Evolutionary conservation across 2,329 filamentous ascomycete species (phyloP).

Genomic region (Colletotrichum echinochloae): DNA sequence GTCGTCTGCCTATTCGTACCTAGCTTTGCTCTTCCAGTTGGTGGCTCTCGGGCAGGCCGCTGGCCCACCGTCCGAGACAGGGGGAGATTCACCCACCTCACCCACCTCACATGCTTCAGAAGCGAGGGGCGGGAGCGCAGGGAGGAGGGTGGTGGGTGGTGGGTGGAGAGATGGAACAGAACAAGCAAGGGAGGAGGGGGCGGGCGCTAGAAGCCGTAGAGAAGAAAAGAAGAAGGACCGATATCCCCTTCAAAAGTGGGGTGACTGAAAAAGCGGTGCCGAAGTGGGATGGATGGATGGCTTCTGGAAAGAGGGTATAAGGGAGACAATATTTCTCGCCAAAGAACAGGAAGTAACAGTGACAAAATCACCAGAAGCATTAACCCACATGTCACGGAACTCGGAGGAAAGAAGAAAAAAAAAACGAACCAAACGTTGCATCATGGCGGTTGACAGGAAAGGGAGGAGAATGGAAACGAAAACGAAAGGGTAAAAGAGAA

Average conservation of each 20-base stretch:
- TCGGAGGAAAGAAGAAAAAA: not conserved
- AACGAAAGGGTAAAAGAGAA: not conserved
- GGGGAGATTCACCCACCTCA: too few relatives aligned
- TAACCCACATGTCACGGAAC: conserved; percentile 30
- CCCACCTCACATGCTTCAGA: not conserved
- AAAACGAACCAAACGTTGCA: not conserved
- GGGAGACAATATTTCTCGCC: not conserved
- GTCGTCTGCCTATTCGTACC: not conserved
- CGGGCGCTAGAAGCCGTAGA: not conserved
- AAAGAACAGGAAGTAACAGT: conserved; percentile 6
- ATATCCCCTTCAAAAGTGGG: not conserved
- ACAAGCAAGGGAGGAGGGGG: not conserved
- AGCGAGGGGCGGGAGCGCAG: not conserved
- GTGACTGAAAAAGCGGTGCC: not conserved
- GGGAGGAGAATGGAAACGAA: too few relatives aligned
- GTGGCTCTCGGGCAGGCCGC: too few relatives aligned
- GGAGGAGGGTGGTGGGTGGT: too few relatives aligned
- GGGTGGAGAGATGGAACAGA: not conserved
- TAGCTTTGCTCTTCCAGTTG: not conserved
- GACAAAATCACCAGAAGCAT: conserved; percentile 27
- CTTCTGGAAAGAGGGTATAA: not conserved
- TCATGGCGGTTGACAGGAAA: not conserved
- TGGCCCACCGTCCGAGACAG: not conserved
- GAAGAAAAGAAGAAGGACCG: not conserved
- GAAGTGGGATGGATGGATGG: not conserved